Conservation (phyloP, 306 rosid species). For the Fragaria iinumae region DNA sequence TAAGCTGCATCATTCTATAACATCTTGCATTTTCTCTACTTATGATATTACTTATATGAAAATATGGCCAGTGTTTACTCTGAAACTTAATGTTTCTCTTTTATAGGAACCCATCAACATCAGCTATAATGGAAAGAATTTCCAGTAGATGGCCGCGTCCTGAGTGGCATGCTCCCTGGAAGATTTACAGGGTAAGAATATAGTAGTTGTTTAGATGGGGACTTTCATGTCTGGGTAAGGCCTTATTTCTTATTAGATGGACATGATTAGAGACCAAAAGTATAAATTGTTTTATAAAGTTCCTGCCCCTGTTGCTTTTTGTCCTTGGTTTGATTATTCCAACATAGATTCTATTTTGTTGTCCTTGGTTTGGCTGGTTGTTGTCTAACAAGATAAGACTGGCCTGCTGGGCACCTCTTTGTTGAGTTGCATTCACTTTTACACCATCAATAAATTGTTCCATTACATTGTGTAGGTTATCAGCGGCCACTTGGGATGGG, state of each 20-base stretch:
- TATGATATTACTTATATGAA: conserved; percentile 4
- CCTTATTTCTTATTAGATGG: neutral
- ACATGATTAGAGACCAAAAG: neutral
- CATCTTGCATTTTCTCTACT: neutral
- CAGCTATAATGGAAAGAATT: conserved; percentile 95
- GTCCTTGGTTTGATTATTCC: neutral
- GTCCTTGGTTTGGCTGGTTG: neutral
- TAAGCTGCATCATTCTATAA: neutral
- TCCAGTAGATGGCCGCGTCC: conserved; percentile 99
- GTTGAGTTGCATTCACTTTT: neutral
- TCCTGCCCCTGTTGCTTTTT: neutral
- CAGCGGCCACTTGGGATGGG: conserved; percentile 99
- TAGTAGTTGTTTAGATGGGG: conserved; percentile 13
- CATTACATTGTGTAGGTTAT: conserved; percentile 60
- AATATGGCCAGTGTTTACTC: conserved; percentile 17
- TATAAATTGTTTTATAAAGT: neutral
- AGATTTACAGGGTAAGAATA: conserved; percentile 75
- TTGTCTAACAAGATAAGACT: neutral
- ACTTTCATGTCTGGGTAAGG: neutral
- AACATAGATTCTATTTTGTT: neutral
- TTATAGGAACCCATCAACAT: conserved; percentile 67
- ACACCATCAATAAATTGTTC: neutral
- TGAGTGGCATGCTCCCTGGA: conserved; percentile 97
- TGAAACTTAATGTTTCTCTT: conserved; percentile 25
- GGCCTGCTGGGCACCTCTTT: neutral